These are phyloP conservation scores for Croton setiger DNA, from an alignment of 441 rosid genomes.

Conservation along the genomic window DNA sequence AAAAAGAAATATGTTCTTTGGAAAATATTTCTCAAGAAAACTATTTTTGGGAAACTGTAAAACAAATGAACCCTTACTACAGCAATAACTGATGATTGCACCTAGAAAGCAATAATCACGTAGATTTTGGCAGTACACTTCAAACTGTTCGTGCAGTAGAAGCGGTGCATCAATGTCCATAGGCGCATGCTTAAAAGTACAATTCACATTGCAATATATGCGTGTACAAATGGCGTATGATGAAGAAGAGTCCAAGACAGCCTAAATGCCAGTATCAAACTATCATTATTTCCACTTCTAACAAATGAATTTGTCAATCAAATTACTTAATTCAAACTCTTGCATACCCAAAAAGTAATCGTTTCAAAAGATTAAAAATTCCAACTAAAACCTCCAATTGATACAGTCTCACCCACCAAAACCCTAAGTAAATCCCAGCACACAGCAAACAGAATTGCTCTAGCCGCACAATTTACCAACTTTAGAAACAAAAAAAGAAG, in stretches of 20 bases:
- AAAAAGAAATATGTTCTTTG: too few relatives aligned
- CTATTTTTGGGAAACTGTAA: too few relatives aligned
- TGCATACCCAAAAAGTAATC: not conserved
- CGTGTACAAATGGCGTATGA: not conserved
- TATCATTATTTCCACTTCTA: not conserved
- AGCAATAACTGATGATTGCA: not conserved
- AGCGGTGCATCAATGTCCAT: not conserved
- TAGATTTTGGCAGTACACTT: not conserved
- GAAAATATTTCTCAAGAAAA: too few relatives aligned
- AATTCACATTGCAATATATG: not conserved
- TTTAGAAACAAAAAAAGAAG: not conserved
- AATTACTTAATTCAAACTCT: not conserved
- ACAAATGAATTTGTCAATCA: not conserved
- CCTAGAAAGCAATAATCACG: not conserved
- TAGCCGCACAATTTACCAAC: not conserved
- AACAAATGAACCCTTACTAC: not conserved
- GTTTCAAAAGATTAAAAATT: not conserved
- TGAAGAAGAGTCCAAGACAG: not conserved
- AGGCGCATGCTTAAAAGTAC: not conserved
- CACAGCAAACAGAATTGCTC: not conserved
- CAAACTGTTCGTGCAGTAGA: not conserved
- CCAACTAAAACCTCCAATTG: slow-evolving; percentile 1
- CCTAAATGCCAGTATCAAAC: not conserved
- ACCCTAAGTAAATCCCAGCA: slow-evolving; percentile 12
- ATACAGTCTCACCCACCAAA: not conserved